phyloP scores from a whole-genome alignment of 2,329 filamentous ascomycete species.

The Aspergillus spinulosporus region DNA sequence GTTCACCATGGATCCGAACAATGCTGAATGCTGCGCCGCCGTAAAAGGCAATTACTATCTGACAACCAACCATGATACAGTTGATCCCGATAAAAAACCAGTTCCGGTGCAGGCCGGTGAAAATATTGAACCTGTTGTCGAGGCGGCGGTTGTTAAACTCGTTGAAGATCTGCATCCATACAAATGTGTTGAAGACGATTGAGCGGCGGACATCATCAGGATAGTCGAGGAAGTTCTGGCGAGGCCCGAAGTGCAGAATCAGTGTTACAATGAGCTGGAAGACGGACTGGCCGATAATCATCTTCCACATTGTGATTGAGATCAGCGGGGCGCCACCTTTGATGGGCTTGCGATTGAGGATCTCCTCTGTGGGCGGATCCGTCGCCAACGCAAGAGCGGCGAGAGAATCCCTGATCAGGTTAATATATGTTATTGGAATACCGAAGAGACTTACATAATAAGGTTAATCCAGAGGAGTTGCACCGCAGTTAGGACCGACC shows the following conservation, averaged over 20 bases:
- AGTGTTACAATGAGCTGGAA: slow-evolving; percentile 79
- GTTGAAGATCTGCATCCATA: slow-evolving; percentile 99
- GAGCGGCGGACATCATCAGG: slow-evolving; percentile 35
- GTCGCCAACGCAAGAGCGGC: slow-evolving; percentile 56
- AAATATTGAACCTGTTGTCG: slow-evolving; percentile 91
- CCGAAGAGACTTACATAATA: slow-evolving; percentile 74
- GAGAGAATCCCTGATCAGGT: slow-evolving; percentile 13
- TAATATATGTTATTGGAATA: slow-evolving; percentile 57
- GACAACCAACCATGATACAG: slow-evolving; percentile 78
- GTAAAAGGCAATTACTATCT: slow-evolving; percentile 82
- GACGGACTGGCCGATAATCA: slow-evolving; percentile 87
- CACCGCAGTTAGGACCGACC: slow-evolving; percentile 76
- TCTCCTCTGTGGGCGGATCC: slow-evolving; percentile 74
- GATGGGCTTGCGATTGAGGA: slow-evolving; percentile 72
- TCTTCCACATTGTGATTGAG: slow-evolving; percentile 94
- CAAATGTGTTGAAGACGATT: slow-evolving; percentile 95
- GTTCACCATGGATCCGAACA: slow-evolving; percentile 62
- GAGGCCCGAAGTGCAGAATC: slow-evolving; percentile 71
- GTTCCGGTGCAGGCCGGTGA: slow-evolving; percentile 78
- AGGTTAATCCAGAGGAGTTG: slow-evolving; percentile 91
- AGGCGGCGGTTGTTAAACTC: slow-evolving; percentile 91
- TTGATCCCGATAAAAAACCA: slow-evolving; percentile 84
- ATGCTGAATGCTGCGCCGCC: slow-evolving; percentile 80
- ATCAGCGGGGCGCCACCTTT: slow-evolving; percentile 69
- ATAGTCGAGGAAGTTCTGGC: slow-evolving; percentile 56